Percentiles rank a stretch among this genome's conserved stretches.
Evolutionary conservation across 2,329 filamentous ascomycete genomes (phyloP).

Genomic region (Penicillium sp.): DNA sequence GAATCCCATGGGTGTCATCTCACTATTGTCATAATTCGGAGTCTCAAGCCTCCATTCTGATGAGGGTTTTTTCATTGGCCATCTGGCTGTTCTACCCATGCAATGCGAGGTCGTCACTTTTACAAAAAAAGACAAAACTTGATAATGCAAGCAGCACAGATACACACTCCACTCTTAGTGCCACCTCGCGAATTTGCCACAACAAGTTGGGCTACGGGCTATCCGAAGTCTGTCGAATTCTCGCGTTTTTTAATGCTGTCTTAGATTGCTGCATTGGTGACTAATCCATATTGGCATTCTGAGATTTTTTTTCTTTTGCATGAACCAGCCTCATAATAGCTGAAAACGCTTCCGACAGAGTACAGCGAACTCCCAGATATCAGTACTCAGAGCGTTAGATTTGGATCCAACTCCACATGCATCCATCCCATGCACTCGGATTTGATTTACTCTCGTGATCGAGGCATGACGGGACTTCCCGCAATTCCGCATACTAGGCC

Average conservation of each 20-base stretch:
- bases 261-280: background rate
- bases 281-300: background rate
- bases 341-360: background rate
- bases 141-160: constrained; percentile 19
- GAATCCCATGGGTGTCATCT: constrained; percentile 1
- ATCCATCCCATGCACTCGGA: constrained; percentile 32
- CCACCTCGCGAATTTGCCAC: constrained; percentile 27
- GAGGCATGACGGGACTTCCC: constrained; percentile 30
- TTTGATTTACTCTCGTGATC: constrained; percentile 37
- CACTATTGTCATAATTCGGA: background rate
- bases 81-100: constrained; percentile 9
- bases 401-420: constrained; percentile 36
- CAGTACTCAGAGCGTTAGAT: constrained; percentile 32
- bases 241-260: background rate
- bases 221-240: constrained; percentile 16
- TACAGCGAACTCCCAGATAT: background rate
- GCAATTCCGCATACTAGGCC: constrained; percentile 26
- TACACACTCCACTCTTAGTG: constrained; percentile 14
- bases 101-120: constrained; percentile 1
- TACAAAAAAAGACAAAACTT: constrained; percentile 5
- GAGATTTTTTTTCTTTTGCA: background rate
- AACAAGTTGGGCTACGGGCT: constrained; percentile 19
- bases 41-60: background rate
- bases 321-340: constrained; percentile 8
- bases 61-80: constrained; percentile 12